These are phyloP conservation scores for Monoraphidium neglectum DNA, from an alignment of 139 green algal species.

Conservation along the genomic window DNA sequence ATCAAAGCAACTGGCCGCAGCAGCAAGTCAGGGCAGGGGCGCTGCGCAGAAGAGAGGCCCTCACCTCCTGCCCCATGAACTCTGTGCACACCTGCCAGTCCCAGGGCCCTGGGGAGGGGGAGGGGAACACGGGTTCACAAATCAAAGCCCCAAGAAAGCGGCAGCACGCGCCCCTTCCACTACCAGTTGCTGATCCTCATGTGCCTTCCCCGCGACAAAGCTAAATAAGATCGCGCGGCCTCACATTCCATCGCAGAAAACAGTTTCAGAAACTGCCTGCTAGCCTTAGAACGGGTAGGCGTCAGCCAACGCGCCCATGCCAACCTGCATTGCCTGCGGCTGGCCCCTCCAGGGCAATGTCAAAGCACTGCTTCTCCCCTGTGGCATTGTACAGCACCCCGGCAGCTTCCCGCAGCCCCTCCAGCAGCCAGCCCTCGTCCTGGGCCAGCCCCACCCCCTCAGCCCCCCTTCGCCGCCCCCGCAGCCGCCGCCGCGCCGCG, in stretches of 20 bases:
- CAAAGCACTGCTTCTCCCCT: constrained; percentile 42
- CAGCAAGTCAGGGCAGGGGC: no score
- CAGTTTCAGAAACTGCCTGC: neutral
- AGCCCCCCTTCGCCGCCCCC: neutral
- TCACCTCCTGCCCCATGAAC: constrained; percentile 50
- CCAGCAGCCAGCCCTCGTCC: constrained; percentile 25
- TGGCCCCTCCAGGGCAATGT: constrained; percentile 29
- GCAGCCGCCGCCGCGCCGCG: no score
- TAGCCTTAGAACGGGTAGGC: neutral
- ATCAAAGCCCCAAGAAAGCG: neutral
- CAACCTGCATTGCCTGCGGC: constrained; percentile 31
- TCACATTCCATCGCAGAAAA: no score
- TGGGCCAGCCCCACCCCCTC: neutral
- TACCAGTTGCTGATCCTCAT: neutral
- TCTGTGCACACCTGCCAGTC: constrained; percentile 81
- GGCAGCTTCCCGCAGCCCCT: constrained; percentile 35
- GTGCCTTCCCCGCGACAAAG: no score
- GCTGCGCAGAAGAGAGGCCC: no score
- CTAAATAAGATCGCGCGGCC: no score
- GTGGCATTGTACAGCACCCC: constrained; percentile 64
- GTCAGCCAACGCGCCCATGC: neutral
- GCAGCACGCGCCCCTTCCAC: neutral
- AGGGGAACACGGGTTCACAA: neutral
- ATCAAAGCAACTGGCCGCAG: no score
- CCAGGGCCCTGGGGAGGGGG: constrained; percentile 40